phyloP scores from a whole-genome alignment of 495 filamentous ascomycete genomes.

The Talaromyces trachyspermus region DNA sequence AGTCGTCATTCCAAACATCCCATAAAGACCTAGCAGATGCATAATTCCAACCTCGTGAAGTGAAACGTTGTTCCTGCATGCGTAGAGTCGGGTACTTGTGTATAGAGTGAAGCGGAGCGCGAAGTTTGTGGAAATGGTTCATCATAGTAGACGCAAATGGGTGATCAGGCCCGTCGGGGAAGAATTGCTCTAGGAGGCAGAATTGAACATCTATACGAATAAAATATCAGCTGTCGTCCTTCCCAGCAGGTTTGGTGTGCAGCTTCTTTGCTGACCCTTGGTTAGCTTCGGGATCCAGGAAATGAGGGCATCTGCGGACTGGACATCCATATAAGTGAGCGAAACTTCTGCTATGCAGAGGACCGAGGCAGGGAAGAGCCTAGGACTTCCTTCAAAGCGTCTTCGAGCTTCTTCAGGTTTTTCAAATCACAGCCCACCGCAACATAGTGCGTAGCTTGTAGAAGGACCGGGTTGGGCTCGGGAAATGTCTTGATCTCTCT shows the following conservation, averaged over 20 bases:
- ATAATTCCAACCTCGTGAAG: slow-evolving; percentile 52
- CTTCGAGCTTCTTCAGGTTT: slow-evolving; percentile 49
- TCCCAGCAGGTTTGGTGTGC: neutral
- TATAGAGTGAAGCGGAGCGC: slow-evolving; percentile 67
- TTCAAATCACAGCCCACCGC: slow-evolving; percentile 79
- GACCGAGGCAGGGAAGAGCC: slow-evolving; percentile 50
- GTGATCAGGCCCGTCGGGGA: slow-evolving; percentile 67
- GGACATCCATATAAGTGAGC: slow-evolving; percentile 78
- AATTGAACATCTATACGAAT: slow-evolving; percentile 44
- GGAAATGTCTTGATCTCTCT: slow-evolving; percentile 37
- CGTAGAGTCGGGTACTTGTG: slow-evolving; percentile 57
- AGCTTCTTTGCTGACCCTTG: slow-evolving; percentile 38
- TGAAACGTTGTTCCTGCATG: slow-evolving; percentile 62
- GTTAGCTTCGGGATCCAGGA: slow-evolving; percentile 58
- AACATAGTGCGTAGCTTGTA: slow-evolving; percentile 63
- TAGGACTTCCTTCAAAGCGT: slow-evolving; percentile 46
- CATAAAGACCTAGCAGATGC: slow-evolving; percentile 60
- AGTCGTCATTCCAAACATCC: slow-evolving; percentile 66
- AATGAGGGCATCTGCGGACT: slow-evolving; percentile 67
- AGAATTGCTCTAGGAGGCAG: slow-evolving; percentile 82
- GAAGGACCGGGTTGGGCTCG: slow-evolving; percentile 38
- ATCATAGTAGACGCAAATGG: slow-evolving; percentile 89
- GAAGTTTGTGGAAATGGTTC: slow-evolving; percentile 71
- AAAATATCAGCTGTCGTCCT: neutral
- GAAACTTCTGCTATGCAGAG: slow-evolving; percentile 86